Conservation (phyloP, 768 basidiomycete species). For the Harrya chromipes region DNA sequence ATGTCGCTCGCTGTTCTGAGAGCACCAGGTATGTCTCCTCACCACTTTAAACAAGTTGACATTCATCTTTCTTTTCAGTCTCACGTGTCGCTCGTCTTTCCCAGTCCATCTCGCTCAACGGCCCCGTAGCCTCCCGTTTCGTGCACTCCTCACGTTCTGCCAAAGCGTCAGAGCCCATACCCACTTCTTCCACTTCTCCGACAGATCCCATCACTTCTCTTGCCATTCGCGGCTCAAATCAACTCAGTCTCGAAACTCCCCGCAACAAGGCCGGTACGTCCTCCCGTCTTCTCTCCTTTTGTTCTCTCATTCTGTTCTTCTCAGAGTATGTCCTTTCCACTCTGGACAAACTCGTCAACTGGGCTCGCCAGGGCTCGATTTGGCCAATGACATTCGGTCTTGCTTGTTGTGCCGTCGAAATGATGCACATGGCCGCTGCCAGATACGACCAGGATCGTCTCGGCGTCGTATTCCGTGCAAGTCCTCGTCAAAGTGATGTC, state of each 20-base stretch:
- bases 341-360: conserved; percentile 94
- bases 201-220: conserved; percentile 62
- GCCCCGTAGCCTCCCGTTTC: conserved; percentile 44
- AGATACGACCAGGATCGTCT: conserved; percentile 98
- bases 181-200: conserved; percentile 42
- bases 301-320: neutral
- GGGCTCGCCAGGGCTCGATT: conserved; percentile 97
- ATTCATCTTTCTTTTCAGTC: too few relatives aligned
- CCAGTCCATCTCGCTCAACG: too few relatives aligned
- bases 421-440: conserved; percentile 99
- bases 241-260: conserved; percentile 83
- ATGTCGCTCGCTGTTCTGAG: conserved; percentile 47
- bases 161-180: conserved; percentile 38
- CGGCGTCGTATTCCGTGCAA: conserved; percentile 98
- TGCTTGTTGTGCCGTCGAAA: conserved; percentile 98
- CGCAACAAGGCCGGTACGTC: conserved; percentile 81
- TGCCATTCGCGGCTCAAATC: conserved; percentile 78
- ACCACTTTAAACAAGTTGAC: conserved; percentile 38
- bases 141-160: conserved; percentile 52
- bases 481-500: conserved; percentile 94
- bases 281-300: neutral
- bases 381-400: conserved; percentile 99
- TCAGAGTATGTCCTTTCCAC: conserved; percentile 96
- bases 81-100: conserved; percentile 32
- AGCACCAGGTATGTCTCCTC: conserved; percentile 30